Evolutionary conservation across 2,329 filamentous ascomycete species (phyloP).

Genomic region (Colletotrichum somersetense): DNA sequence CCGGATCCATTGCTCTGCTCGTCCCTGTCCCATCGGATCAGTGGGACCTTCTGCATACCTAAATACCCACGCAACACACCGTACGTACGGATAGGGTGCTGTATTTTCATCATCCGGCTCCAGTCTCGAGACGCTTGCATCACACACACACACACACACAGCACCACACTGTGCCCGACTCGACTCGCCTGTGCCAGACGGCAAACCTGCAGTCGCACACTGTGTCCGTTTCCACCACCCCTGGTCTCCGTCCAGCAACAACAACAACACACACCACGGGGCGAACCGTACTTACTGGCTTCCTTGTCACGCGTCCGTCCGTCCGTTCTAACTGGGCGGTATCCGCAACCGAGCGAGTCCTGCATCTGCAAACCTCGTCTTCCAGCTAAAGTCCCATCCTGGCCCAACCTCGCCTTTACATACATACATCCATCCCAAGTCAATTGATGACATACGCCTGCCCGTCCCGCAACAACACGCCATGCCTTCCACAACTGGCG

Average conservation of each 20-base stretch:
- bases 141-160: not conserved
- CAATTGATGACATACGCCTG: constrained; percentile 35
- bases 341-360: constrained; percentile 24
- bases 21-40: constrained; percentile 19
- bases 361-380: constrained; percentile 35
- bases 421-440: constrained; percentile 17
- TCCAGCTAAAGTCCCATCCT: constrained; percentile 19
- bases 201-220: constrained; percentile 11
- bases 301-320: constrained; percentile 40
- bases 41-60: constrained; percentile 1
- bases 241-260: constrained; percentile 34
- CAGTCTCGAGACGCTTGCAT: constrained; percentile 7
- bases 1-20: constrained; percentile 21
- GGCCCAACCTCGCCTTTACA: constrained; percentile 13
- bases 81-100: not conserved
- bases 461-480: constrained; percentile 12
- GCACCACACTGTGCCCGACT: not conserved
- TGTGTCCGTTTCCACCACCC: constrained; percentile 25
- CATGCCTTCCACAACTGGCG: constrained; percentile 30
- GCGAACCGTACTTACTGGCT: constrained; percentile 28
- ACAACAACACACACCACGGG: constrained; percentile 37
- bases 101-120: not conserved
- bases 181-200: constrained; percentile 17
- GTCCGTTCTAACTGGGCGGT: constrained; percentile 27
- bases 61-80: too few relatives aligned